Evolutionary conservation across 768 basidiomycete species (phyloP), one percentile per base, ranked within the genome.

Genomic region (Russula dissimulans): DNA sequence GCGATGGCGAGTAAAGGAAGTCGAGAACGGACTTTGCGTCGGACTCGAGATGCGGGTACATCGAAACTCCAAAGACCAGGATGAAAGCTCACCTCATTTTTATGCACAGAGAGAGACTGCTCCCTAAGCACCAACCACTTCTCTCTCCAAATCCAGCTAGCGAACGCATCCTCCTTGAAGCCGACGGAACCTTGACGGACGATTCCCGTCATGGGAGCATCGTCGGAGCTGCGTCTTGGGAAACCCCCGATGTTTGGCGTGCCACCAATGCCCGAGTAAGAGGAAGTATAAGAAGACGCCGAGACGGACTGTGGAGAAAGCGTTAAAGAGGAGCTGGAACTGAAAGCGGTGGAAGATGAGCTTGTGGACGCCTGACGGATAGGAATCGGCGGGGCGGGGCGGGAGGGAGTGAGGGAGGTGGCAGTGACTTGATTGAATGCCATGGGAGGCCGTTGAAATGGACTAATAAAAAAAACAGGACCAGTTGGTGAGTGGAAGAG

Each of bases 101-200:
- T 97, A 70, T 93, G 91, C 59, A 98, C 82, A 18, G 81, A 79
- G 49, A 99, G 72, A 9, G 84, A 78, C 66, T 84, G 80, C 51
- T 93, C 91, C 68, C 83, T 88, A 63, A 99, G 77, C 5, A 95
- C 79, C 57, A 97, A 75, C 87, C 89, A 97, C 71, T 91, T 89
- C 69, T 88, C 82, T 71, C 87, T 83, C 85, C 95, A 97, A 52
- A 97, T 79, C 80, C 91, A 94, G 63, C 88, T 89, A 3, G 89
- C 85, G 64, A 97, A 85, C 1, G 92, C 90, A 52, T 97, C 95
- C 72, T 99, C 95, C 78, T 98, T 98, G 68, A 95, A 78, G 71
- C 81, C 87, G 47, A 90, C 92, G 45, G 75, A 75, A n/a, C 89
- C 95, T 57, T 75, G 75, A 46, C 91, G 76, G 48, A 93, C 74